A percentile compares a stretch with the other conserved stretches of the same genome.
phyloP scores from a whole-genome alignment of 2,329 filamentous ascomycete species.

The Diplodia seriata region DNA sequence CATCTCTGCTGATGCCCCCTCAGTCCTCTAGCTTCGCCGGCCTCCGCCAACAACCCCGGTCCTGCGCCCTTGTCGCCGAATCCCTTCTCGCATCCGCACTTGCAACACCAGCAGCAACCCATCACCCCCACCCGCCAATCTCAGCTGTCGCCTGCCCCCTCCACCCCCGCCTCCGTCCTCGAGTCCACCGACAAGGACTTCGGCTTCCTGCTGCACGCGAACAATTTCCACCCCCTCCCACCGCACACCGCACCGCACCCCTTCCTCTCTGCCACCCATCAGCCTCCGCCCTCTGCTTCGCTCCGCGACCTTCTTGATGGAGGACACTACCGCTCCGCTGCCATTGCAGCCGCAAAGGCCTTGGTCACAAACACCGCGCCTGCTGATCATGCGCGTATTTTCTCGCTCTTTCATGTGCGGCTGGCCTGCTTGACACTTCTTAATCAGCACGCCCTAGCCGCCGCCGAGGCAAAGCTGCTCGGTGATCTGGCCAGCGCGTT shows the following conservation, averaged over 20 bases:
- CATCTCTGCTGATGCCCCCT: slow-evolving; percentile 36
- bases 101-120: slow-evolving; percentile 32
- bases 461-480: slow-evolving; percentile 68
- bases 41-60: neutral
- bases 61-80: slow-evolving; percentile 13
- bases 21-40: slow-evolving; percentile 45
- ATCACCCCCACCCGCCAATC: slow-evolving; percentile 35
- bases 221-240: slow-evolving; percentile 83
- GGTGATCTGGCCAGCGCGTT: slow-evolving; percentile 66
- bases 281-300: slow-evolving; percentile 65
- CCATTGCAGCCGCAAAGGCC: slow-evolving; percentile 69
- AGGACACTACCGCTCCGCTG: slow-evolving; percentile 82
- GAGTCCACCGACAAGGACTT: slow-evolving; percentile 71
- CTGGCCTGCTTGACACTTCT: slow-evolving; percentile 83
- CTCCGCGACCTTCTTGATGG: slow-evolving; percentile 71
- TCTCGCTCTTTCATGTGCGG: slow-evolving; percentile 79
- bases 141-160: slow-evolving; percentile 35
- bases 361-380: slow-evolving; percentile 61
- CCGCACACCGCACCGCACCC: slow-evolving; percentile 65
- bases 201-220: slow-evolving; percentile 77
- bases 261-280: slow-evolving; percentile 72
- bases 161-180: slow-evolving; percentile 38
- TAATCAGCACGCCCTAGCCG: slow-evolving; percentile 64
- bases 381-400: slow-evolving; percentile 70
- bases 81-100: slow-evolving; percentile 30